Percentiles rank a stretch among this genome's conserved stretches.
phyloP scores from a whole-genome alignment of 2,329 filamentous ascomycete species.

The Epichloe brachyelytri region DNA sequence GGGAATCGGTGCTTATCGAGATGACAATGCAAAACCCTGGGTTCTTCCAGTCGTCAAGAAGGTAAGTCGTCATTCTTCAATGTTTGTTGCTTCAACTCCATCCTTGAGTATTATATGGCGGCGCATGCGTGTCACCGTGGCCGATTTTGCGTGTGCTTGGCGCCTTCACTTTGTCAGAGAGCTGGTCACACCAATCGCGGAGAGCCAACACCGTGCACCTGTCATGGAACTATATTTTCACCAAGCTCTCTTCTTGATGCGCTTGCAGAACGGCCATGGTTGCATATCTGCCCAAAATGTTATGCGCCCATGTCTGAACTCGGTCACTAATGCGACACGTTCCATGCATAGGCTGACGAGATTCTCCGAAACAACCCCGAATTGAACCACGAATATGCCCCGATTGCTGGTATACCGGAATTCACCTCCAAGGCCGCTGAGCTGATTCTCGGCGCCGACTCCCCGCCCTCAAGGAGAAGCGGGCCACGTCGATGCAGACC shows the following conservation, averaged over 20 bases:
- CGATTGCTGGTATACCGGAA: slow-evolving; percentile 75
- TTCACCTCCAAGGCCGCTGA: slow-evolving; percentile 88
- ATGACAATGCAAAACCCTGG: slow-evolving; percentile 94
- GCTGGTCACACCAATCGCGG: not conserved
- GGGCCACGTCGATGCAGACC: slow-evolving; percentile 73
- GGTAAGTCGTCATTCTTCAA: slow-evolving; percentile 35
- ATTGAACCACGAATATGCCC: slow-evolving; percentile 95
- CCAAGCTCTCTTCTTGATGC: not conserved
- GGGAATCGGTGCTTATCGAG: slow-evolving; percentile 85
- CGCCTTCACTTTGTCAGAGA: not conserved
- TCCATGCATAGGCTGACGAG: slow-evolving; percentile 61
- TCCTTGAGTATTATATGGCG: not conserved
- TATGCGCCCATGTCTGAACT: not conserved
- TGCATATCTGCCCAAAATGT: not conserved
- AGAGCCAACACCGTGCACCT: not conserved
- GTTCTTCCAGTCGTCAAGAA: slow-evolving; percentile 92
- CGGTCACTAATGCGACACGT: not conserved
- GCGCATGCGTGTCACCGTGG: not conserved
- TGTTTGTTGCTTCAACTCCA: not conserved
- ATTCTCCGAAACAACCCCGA: slow-evolving; percentile 77
- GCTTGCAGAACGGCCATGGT: not conserved
- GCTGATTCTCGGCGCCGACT: slow-evolving; percentile 70
- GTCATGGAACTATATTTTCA: not conserved
- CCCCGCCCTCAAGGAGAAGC: slow-evolving; percentile 70
- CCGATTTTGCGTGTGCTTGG: not conserved